phyloP scores from a whole-genome alignment of 257 asterid genomes.

The Fraxinus pennsylvanica region DNA sequence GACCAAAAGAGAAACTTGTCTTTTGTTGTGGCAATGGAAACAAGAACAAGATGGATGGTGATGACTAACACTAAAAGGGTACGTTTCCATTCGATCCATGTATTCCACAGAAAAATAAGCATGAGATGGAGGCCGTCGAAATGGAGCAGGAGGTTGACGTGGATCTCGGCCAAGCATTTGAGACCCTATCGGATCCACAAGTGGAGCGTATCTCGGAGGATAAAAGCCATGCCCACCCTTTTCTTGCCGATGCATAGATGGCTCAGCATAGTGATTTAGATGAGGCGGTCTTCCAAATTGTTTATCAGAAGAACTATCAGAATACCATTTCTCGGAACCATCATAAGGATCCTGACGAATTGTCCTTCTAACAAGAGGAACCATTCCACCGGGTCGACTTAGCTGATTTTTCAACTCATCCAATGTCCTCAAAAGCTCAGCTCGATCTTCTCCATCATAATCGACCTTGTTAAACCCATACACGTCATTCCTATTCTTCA shows the following conservation, averaged over 20 bases:
- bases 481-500: constrained; percentile 31
- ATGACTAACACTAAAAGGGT: constrained; percentile 39
- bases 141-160: constrained; percentile 30
- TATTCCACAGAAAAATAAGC: constrained; percentile 46
- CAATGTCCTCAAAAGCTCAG: constrained; percentile 61
- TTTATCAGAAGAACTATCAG: constrained; percentile 40
- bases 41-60: constrained; percentile 83
- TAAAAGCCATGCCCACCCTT: constrained; percentile 48
- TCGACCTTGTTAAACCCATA: constrained; percentile 38
- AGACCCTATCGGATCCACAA: constrained; percentile 46
- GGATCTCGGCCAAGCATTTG: constrained; percentile 51
- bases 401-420: constrained; percentile 65
- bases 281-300: constrained; percentile 36
- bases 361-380: constrained; percentile 42
- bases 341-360: constrained; percentile 47
- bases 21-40: constrained; percentile 50
- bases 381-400: constrained; percentile 52
- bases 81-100: constrained; percentile 40
- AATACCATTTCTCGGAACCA: constrained; percentile 36
- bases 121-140: constrained; percentile 39
- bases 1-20: constrained; percentile 35
- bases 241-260: constrained; percentile 49
- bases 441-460: constrained; percentile 52
- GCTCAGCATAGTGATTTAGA: constrained; percentile 41
- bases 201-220: constrained; percentile 45